A percentile compares a stretch with the other conserved stretches of the same genome.
phyloP scores from a whole-genome alignment of 2,329 filamentous ascomycete species.

The Periconia sp. region DNA sequence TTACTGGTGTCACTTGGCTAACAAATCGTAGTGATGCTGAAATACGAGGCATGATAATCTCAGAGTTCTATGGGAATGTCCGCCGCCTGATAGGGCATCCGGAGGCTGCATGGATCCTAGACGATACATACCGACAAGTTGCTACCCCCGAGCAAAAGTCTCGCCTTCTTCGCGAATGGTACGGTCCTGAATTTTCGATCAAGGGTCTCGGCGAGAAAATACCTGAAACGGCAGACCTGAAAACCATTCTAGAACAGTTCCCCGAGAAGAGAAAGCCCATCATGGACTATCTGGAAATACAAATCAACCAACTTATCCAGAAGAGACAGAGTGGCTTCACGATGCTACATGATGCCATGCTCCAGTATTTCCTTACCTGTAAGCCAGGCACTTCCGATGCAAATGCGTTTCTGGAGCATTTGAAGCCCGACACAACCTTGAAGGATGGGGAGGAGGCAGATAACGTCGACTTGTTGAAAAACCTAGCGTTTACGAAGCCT shows the following conservation, averaged over 20 bases:
- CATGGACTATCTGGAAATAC: constrained; percentile 79
- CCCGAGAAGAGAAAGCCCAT: constrained; percentile 87
- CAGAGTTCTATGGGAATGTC: constrained; percentile 93
- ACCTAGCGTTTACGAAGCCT: constrained; percentile 91
- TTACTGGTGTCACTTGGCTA: neutral
- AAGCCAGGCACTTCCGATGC: constrained; percentile 78
- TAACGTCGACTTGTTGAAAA: constrained; percentile 76
- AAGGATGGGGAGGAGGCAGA: constrained; percentile 55
- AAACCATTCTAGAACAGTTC: constrained; percentile 70
- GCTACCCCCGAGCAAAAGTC: constrained; percentile 86
- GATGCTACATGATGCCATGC: constrained; percentile 96
- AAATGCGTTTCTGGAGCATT: constrained; percentile 81
- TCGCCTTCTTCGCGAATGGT: constrained; percentile 88
- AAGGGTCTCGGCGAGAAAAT: constrained; percentile 60
- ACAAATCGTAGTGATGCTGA: constrained; percentile 65
- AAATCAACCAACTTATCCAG: constrained; percentile 91
- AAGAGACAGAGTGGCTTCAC: constrained; percentile 98
- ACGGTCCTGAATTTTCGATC: constrained; percentile 87
- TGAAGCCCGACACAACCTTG: constrained; percentile 85
- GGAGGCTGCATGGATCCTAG: constrained; percentile 95
- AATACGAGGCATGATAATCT: constrained; percentile 84
- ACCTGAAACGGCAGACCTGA: constrained; percentile 65
- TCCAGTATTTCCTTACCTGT: constrained; percentile 88
- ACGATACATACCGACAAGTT: constrained; percentile 90
- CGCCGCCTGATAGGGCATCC: constrained; percentile 93